Evolutionary conservation across 148 eudicot species (phyloP), one percentile per base, ranked within the genome.

Genomic region (Polygonum aviculare): DNA sequence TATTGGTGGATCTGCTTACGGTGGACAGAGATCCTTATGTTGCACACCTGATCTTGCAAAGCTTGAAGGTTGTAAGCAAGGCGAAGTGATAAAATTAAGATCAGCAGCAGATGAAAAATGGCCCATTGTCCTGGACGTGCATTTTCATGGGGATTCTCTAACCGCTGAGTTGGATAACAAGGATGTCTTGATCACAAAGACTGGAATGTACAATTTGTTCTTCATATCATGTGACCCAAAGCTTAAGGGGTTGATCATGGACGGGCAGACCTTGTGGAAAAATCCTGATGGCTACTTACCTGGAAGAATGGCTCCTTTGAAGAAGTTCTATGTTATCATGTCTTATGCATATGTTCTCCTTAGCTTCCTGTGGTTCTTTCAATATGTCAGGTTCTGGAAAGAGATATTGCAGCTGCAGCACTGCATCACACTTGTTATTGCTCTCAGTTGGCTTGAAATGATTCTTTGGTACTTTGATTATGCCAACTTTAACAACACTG

Each of bases 31-130:
- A 21, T 72, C 99, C 62, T 87, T 95, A 48, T 95, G 99, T 80
- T 95, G 99, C 88, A 95, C 99, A 57, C 87, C 96, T 65, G 99
- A 95, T 86, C 99, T 95, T 79, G 98, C 98, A 63, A 95, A 93
- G 83, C 86, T 93, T 73, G 98, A 95, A 90, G 96, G 98, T 26
- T 95, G 99, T 79, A 93, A 88, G 81, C 87, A 90, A 80, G 99
- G 99, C 21, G 90, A 93, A 85, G 91, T 95, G 69, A 91, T 95
- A 63, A 91, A 84, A 74, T 78, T 81, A 80, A 89, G 87, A 55
- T 93, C 97, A 70, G 84, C 93, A 57, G 81, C 86, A 45, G 87
- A 89, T 80, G 80, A 72, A 60, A 75, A 84, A 21, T 95, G 99
- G 99, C 99, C 99, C 47, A 77, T 87, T 12, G 78, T 88, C 74